Conservation (phyloP, 345 rosid species). For the Hypericum perforatum region DNA sequence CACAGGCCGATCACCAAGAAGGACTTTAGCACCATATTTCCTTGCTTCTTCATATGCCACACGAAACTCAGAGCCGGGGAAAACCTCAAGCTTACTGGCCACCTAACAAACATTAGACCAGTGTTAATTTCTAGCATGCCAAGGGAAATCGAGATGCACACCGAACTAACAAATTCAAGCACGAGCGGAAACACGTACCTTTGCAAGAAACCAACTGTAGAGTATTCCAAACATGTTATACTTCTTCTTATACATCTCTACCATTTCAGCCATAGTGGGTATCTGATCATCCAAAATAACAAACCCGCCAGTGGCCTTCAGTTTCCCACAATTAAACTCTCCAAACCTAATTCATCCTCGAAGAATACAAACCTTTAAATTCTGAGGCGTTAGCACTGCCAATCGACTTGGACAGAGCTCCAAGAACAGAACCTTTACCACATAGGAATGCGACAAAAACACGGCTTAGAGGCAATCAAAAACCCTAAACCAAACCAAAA, state of each 20-base stretch:
- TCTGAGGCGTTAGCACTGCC: conserved; percentile 68
- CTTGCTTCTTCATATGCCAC: conserved; percentile 87
- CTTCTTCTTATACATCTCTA: conserved; percentile 86
- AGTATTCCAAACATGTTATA: conserved; percentile 81
- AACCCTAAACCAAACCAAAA: conserved; percentile 21
- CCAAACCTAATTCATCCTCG: too few species aligned
- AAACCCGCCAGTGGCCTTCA: too few species aligned
- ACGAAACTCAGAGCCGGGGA: conserved; percentile 92
- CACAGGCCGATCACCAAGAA: conserved; percentile 95
- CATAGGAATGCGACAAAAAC: background rate
- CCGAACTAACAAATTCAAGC: background rate
- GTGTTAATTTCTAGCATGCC: background rate
- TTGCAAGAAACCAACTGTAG: conserved; percentile 94
- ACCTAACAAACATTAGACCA: conserved; percentile 34
- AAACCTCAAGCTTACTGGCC: conserved; percentile 68
- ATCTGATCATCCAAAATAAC: conserved; percentile 40
- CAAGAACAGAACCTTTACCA: conserved; percentile 77
- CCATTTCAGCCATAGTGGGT: conserved; percentile 80
- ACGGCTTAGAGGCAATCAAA: conserved; percentile 12
- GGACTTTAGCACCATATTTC: conserved; percentile 65
- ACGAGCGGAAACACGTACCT: conserved; percentile 32
- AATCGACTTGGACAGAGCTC: conserved; percentile 85
- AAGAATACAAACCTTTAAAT: conserved; percentile 48
- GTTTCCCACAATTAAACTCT: too few species aligned
- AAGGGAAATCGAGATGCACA: background rate